Percentiles rank a stretch among this genome's conserved stretches.
Evolutionary conservation across 257 asterid genomes (phyloP).

Genomic region (Hygrophila difformis): DNA sequence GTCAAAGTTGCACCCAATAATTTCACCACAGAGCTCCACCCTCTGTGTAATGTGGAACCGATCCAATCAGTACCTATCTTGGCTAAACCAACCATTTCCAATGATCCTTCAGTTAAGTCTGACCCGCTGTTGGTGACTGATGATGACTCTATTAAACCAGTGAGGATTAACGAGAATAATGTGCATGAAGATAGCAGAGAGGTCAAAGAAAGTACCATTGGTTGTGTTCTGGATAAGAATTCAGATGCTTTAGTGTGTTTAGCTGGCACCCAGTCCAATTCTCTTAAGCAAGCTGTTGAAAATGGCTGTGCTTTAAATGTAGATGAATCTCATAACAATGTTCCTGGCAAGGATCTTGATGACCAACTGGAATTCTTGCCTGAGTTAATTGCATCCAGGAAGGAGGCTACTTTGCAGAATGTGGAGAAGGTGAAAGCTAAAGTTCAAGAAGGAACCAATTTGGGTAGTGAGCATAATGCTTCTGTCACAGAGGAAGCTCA

Average conservation of each 20-base stretch:
- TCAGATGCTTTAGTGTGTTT: conserved; percentile 21
- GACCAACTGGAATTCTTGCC: conserved; percentile 55
- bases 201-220: conserved; percentile 25
- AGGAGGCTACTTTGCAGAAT: conserved; percentile 49
- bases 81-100: conserved; percentile 21
- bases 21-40: conserved; percentile 33
- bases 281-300: conserved; percentile 17
- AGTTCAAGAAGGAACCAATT: conserved; percentile 33
- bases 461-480: conserved; percentile 22
- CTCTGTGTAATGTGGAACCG: conserved; percentile 26
- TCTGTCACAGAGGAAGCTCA: conserved; percentile 32
- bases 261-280: conserved; percentile 15
- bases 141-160: conserved; percentile 24
- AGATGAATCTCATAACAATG: conserved; percentile 19
- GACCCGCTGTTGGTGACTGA: conserved; percentile 26
- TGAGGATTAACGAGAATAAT: conserved; percentile 16
- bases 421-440: conserved; percentile 53
- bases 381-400: conserved; percentile 54
- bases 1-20: conserved; percentile 30
- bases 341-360: conserved; percentile 22
- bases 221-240: conserved; percentile 19
- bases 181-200: conserved; percentile 17
- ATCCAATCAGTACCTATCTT: conserved; percentile 25
- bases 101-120: conserved; percentile 22
- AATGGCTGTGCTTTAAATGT: conserved; percentile 25